Base-by-base conservation (phyloP, 2,329 filamentous ascomycete genomes). In the Zopfia rhizophila region DNA sequence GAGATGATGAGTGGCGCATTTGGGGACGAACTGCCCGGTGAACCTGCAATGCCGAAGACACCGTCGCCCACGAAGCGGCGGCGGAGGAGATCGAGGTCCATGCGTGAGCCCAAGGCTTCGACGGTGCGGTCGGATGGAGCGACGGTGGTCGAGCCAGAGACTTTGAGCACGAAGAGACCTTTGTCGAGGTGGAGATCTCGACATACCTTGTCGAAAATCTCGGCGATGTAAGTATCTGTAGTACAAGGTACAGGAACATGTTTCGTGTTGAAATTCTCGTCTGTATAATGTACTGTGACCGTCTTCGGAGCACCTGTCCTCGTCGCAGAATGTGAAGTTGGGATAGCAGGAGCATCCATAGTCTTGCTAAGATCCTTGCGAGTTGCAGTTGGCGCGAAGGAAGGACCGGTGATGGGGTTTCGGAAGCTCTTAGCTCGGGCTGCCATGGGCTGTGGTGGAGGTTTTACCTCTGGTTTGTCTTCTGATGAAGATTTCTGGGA, bases 211-310 rank as follows among this genome's bases (percentile, higher is more conserved):
- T 93, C 89, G 38, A 93, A 84, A 19, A 94, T 84, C 68, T 94
- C 89, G 30, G 88, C 89, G 31, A 94, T 83, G 66, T 92, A 94
- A 21, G 87, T 93, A 57, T 93, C 89, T 0, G 88, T 91, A 0
- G 88, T 92, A 32, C 90, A 89, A 51, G 89, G 85, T 13, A 92
- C 75, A 1, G 85, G 87, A 17, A 90, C 82, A 75, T 86, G 84
- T 61, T 88, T 87, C 0, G 75, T 75, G n/a, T 88, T 87, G 33
- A 89, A 84, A 7, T 87, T 81, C 5, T 84, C 78, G 63, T 91
- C 88, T 0, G 85, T 81, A 56, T 90, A 89, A 66, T 90, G 86
- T 36, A 93, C 82, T 11, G 83, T 83, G 32, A 93, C 71, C 3
- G 89, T 82, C 68, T 87, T 89, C 60, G 89, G 82, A 45, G 86